Conservation (phyloP, 768 basidiomycete genomes). For the Boletus reticuloceps region DNA sequence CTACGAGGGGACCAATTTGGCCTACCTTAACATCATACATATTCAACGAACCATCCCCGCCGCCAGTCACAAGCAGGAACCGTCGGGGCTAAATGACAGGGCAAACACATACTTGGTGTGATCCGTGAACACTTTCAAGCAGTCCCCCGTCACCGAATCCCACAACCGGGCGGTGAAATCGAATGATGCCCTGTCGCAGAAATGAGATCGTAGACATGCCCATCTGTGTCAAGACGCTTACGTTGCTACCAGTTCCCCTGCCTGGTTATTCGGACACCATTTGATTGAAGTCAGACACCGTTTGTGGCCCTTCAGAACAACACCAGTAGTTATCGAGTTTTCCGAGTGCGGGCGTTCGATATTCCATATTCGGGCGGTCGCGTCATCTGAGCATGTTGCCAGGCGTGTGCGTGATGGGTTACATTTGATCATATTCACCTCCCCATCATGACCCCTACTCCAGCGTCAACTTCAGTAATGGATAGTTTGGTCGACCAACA, state of each 20-base stretch:
- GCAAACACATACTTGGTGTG: conserved; percentile 74
- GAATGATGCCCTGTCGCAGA: conserved; percentile 61
- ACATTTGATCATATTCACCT: conserved; percentile 76
- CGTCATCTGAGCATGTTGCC: conserved; percentile 82
- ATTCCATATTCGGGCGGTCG: conserved; percentile 75
- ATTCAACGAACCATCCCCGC: conserved; percentile 74
- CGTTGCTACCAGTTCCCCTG: conserved; percentile 64
- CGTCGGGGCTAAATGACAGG: conserved; percentile 72
- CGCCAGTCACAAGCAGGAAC: conserved; percentile 72
- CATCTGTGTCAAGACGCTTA: conserved; percentile 35
- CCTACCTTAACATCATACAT: conserved; percentile 69
- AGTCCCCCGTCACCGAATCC: conserved; percentile 77
- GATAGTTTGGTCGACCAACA: conserved; percentile 24
- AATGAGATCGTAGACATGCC: conserved; percentile 1
- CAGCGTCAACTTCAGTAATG: conserved; percentile 3
- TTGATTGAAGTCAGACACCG: conserved; percentile 62
- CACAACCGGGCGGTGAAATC: conserved; percentile 80
- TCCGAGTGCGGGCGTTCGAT: conserved; percentile 44
- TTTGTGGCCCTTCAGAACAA: conserved; percentile 60
- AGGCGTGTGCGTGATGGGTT: conserved; percentile 64
- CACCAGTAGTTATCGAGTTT: conserved; percentile 16
- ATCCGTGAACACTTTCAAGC: conserved; percentile 67
- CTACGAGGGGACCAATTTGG: conserved; percentile 27
- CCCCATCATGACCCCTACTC: conserved; percentile 66
- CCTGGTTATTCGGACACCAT: conserved; percentile 61